Conservation (phyloP, 2,329 filamentous ascomycete genomes). For the Eutypella sp. region DNA sequence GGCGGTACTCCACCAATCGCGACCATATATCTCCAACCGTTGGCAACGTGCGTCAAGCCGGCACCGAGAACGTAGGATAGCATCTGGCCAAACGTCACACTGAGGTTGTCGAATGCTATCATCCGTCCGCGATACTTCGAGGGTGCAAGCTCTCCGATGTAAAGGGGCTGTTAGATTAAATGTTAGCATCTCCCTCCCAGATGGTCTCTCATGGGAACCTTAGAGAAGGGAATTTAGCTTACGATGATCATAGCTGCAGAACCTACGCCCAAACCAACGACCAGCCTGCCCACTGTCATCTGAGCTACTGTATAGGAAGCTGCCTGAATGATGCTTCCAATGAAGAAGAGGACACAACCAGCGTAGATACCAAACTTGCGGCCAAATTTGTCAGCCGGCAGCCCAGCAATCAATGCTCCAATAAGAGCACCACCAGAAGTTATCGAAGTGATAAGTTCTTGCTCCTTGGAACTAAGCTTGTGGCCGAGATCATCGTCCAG, state of each 20-base stretch:
- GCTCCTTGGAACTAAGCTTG: constrained; percentile 35
- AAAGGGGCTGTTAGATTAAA: constrained; percentile 16
- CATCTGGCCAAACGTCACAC: constrained; percentile 37
- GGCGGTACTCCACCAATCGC: constrained; percentile 42
- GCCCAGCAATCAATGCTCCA: constrained; percentile 34
- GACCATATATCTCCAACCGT: constrained; percentile 49
- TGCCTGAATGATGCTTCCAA: constrained; percentile 32
- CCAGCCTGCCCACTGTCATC: constrained; percentile 38
- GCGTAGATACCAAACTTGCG: constrained; percentile 36
- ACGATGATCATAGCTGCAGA: constrained; percentile 40
- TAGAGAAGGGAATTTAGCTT: background rate
- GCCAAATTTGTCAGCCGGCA: constrained; percentile 33
- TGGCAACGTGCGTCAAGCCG: constrained; percentile 31
- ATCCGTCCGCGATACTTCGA: constrained; percentile 43
- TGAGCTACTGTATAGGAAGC: constrained; percentile 33
- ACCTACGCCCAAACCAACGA: constrained; percentile 46
- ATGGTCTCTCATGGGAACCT: constrained; percentile 16
- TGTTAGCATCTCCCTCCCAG: constrained; percentile 5
- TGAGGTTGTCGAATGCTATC: constrained; percentile 44
- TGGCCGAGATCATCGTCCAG: constrained; percentile 34
- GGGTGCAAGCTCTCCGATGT: constrained; percentile 47
- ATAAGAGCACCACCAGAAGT: constrained; percentile 44
- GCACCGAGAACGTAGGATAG: constrained; percentile 37
- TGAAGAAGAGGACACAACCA: constrained; percentile 34
- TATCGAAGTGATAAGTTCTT: constrained; percentile 48